Evolutionary conservation across 2,329 filamentous ascomycete species (phyloP), one percentile per base, ranked within the genome.

Genomic region (Fusarium paranaense): DNA sequence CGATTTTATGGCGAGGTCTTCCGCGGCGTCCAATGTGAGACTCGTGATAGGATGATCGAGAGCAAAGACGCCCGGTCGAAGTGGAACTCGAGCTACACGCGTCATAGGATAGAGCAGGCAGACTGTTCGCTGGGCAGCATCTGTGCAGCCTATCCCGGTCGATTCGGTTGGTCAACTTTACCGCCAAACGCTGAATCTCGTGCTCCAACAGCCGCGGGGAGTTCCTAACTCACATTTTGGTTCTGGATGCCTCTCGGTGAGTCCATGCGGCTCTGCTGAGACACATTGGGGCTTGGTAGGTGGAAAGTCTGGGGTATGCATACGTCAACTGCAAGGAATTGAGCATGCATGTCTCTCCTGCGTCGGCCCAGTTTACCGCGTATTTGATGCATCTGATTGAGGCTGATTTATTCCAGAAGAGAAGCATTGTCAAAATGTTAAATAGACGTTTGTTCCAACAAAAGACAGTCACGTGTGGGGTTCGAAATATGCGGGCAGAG

Each of bases 361-460:
- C 16, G 6, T 4, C 27, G 20, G 10, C 11, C 6, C 18, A 14
- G 25, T 52, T 47, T 47, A 3, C 22, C 22, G 8, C 27, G 6
- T 5, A 5, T n/a, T 14, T 13, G 3, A 54, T 14, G 11, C 6
- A 54, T 9, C 6, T 14, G 20, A 20, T 6, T 13, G 27, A 2
- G 4, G 2, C 3, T 20, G 30, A 0, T 27, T 27, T 18, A 2
- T 3, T 5, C 2, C 10, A 0, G 2, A 7, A 13, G 7, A 11
- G 3, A 6, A 20, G 2, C 18, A n/a, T n/a, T 5, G 4, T 32
- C 16, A 25, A 52, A 52, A 5, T 7, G 18, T 13, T 14, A 6
- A n/a, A n/a, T 3, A 30, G 18, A 32, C 2, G 18, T 5, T 4
- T n/a, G 25, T 20, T 54, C n/a, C 11, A 20, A 14, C 1, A 1